Percentiles rank a stretch among this genome's conserved stretches.
Conservation (phyloP, 768 basidiomycete genomes). For the Clitopilus hobsonii region DNA sequence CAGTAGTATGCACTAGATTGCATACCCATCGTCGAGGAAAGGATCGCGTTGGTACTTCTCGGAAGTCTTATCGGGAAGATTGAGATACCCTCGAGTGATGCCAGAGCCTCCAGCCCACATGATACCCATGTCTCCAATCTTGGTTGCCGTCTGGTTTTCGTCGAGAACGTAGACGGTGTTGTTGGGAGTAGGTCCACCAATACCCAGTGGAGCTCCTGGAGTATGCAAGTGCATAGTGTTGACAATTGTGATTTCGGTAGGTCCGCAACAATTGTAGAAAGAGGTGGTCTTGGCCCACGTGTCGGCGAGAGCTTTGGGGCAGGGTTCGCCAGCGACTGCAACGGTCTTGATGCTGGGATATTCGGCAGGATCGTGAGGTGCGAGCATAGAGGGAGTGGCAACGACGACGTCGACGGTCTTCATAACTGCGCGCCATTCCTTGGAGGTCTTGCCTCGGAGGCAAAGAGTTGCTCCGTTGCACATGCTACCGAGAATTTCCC, state of each 20-base stretch:
- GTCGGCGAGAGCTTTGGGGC: slow-evolving; percentile 38
- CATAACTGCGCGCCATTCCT: slow-evolving; percentile 44
- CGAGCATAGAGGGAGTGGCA: slow-evolving; percentile 47
- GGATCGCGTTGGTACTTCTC: slow-evolving; percentile 46
- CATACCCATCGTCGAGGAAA: slow-evolving; percentile 44
- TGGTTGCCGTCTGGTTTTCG: slow-evolving; percentile 28
- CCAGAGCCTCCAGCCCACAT: slow-evolving; percentile 60
- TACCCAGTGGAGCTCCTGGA: slow-evolving; percentile 30
- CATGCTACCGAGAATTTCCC: slow-evolving; percentile 50
- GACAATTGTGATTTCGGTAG: slow-evolving; percentile 50
- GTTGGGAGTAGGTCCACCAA: slow-evolving; percentile 45
- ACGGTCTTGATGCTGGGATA: slow-evolving; percentile 49
- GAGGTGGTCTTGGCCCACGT: slow-evolving; percentile 35
- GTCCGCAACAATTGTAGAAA: slow-evolving; percentile 49
- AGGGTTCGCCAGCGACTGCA: slow-evolving; percentile 47
- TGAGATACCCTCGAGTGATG: slow-evolving; percentile 49
- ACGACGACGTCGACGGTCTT: slow-evolving; percentile 48
- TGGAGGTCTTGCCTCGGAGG: slow-evolving; percentile 44
- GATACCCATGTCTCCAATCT: slow-evolving; percentile 27
- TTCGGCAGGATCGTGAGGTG: slow-evolving; percentile 38
- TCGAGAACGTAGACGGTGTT: slow-evolving; percentile 30
- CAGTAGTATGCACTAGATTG: slow-evolving; percentile 1
- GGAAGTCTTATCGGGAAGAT: slow-evolving; percentile 44
- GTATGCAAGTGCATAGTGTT: slow-evolving; percentile 44
- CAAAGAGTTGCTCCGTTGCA: slow-evolving; percentile 48